Conservation (phyloP, 495 filamentous ascomycete species). For the Podospora australis region DNA sequence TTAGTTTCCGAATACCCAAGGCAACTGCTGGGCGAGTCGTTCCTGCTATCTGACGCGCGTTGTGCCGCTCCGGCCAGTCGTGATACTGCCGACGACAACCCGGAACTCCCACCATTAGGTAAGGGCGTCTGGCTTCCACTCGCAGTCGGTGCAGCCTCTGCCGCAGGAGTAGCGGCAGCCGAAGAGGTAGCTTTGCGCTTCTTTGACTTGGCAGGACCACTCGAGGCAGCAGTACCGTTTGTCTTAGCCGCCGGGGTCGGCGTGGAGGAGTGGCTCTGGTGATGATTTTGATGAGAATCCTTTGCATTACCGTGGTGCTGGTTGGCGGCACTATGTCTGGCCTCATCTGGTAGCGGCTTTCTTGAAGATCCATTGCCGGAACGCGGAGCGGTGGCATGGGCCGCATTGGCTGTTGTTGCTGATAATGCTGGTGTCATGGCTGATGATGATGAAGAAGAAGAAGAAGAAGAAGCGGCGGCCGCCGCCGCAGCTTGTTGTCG, state of each 20-base stretch:
- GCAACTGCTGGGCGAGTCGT: slow-evolving; percentile 14
- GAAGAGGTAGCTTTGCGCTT: slow-evolving; percentile 56
- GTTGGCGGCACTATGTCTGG: slow-evolving; percentile 15
- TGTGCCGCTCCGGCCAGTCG: slow-evolving; percentile 29
- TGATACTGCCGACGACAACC: slow-evolving; percentile 26
- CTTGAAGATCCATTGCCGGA: slow-evolving; percentile 20
- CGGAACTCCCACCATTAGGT: slow-evolving; percentile 16
- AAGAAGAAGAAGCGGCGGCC: too few species aligned
- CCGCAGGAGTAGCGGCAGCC: background rate
- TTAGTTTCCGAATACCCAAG: slow-evolving; percentile 54
- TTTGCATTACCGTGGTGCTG: slow-evolving; percentile 25
- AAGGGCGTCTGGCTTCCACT: slow-evolving; percentile 46
- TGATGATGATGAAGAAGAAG: slow-evolving; percentile 27
- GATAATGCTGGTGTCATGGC: slow-evolving; percentile 1
- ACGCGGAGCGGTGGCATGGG: slow-evolving; percentile 16
- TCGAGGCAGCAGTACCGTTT: slow-evolving; percentile 1
- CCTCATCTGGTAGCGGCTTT: slow-evolving; percentile 31
- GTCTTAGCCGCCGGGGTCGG: slow-evolving; percentile 18
- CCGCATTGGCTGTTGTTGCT: slow-evolving; percentile 9
- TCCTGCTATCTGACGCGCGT: slow-evolving; percentile 31
- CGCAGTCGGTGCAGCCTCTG: slow-evolving; percentile 29
- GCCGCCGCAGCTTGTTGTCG: slow-evolving; percentile 16
- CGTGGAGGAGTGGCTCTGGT: slow-evolving; percentile 8
- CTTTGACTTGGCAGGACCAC: slow-evolving; percentile 43
- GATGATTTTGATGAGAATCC: slow-evolving; percentile 12